A percentile compares a stretch with the other conserved stretches of the same genome.
phyloP scores from a whole-genome alignment of 1,284 basidiomycete genomes.

The Boletus smithii region DNA sequence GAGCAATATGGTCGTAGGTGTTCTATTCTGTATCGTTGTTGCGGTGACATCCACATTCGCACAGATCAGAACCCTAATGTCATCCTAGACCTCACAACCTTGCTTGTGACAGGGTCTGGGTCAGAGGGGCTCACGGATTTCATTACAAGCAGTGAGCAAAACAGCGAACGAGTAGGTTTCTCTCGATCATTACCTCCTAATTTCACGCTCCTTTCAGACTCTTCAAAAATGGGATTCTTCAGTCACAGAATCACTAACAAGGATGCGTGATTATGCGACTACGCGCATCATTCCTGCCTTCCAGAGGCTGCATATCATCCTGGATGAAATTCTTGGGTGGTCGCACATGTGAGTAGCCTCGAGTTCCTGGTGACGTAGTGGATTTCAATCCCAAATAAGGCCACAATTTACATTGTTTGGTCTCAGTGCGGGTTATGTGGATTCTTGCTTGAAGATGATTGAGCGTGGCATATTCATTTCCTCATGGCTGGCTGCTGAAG shows the following conservation, averaged over 20 bases:
- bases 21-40: conserved; percentile 8
- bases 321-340: conserved; percentile 77
- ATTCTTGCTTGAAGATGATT: conserved; percentile 48
- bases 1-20: conserved; percentile 63
- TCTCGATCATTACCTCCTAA: conserved; percentile 14
- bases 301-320: conserved; percentile 67
- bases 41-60: conserved; percentile 9
- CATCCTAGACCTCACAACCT: conserved; percentile 65
- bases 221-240: conserved; percentile 77
- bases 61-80: conserved; percentile 58
- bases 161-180: conserved; percentile 68
- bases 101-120: conserved; percentile 65
- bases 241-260: conserved; percentile 63
- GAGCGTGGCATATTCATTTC: conserved; percentile 58
- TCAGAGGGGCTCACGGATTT: conserved; percentile 69
- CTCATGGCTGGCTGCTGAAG: conserved; percentile 63
- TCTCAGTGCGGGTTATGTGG: conserved; percentile 49
- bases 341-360: conserved; percentile 56
- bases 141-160: conserved; percentile 71
- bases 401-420: conserved; percentile 51
- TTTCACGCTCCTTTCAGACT: conserved; percentile 44
- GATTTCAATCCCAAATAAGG: conserved; percentile 35
- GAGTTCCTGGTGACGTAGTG: conserved; percentile 10
- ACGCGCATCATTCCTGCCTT: conserved; percentile 67
- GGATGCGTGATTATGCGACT: conserved; percentile 69